phyloP scores from a whole-genome alignment of 1,284 basidiomycete genomes.

The Schizophyllum amplum region DNA sequence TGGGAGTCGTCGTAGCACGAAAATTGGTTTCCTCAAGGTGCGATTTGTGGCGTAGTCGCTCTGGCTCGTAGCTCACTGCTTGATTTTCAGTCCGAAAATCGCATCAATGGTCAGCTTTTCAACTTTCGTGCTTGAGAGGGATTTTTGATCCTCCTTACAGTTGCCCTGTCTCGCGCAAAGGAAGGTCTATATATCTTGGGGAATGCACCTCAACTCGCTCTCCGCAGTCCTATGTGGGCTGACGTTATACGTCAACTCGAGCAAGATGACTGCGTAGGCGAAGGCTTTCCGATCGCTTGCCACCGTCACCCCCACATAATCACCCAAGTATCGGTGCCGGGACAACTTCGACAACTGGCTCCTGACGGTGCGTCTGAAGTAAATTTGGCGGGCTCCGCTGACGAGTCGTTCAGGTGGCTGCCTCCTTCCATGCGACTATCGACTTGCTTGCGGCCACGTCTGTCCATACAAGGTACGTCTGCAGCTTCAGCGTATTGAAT shows the following conservation, averaged over 20 bases:
- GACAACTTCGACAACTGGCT: conserved; percentile 39
- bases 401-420: conserved; percentile 46
- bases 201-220: conserved; percentile 45
- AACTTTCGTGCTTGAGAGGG: neutral
- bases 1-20: conserved; percentile 20
- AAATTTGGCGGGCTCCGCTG: neutral
- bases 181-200: conserved; percentile 69
- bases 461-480: conserved; percentile 52
- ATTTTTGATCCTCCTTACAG: conserved; percentile 21
- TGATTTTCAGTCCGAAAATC: conserved; percentile 39
- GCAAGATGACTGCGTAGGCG: conserved; percentile 36
- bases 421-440: conserved; percentile 43
- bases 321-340: conserved; percentile 40
- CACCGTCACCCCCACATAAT: conserved; percentile 42
- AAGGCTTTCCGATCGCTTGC: conserved; percentile 51
- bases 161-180: conserved; percentile 65
- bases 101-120: conserved; percentile 38
- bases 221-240: conserved; percentile 51
- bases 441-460: conserved; percentile 58
- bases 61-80: neutral
- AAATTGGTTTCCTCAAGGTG: conserved; percentile 70
- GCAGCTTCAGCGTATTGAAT: neutral
- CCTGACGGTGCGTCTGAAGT: conserved; percentile 41
- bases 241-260: conserved; percentile 48
- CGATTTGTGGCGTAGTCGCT: conserved; percentile 1